These are phyloP conservation scores for Persicaria tinctoria DNA, from an alignment of 148 eudicot genomes.

Conservation along the genomic window DNA sequence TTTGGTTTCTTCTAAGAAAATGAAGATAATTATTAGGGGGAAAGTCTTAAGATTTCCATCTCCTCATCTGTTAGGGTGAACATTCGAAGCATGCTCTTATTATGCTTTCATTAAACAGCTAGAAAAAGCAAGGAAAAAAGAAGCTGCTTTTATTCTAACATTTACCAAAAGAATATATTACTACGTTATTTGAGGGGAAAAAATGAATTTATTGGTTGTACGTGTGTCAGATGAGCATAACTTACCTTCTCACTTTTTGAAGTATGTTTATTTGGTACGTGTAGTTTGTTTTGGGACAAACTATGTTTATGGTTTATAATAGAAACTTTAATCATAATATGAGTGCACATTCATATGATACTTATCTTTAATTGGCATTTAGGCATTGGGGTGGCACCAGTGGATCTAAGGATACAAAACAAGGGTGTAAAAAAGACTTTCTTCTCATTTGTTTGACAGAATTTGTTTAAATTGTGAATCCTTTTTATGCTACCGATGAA, in stretches of 20 bases:
- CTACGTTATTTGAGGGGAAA: too few relatives aligned
- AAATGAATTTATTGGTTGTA: too few relatives aligned
- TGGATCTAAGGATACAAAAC: background rate
- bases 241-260: too few relatives aligned
- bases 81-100: too few relatives aligned
- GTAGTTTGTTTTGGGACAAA: too few relatives aligned
- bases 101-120: too few relatives aligned
- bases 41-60: too few relatives aligned
- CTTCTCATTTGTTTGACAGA: background rate
- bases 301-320: background rate
- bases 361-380: background rate
- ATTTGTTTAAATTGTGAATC: background rate
- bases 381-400: background rate
- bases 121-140: conserved; percentile 93
- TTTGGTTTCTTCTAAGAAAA: too few relatives aligned
- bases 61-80: too few relatives aligned
- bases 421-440: background rate
- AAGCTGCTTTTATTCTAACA: conserved; percentile 94
- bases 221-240: too few relatives aligned
- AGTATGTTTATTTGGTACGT: too few relatives aligned
- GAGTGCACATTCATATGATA: background rate
- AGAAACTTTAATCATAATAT: background rate
- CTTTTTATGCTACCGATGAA: background rate
- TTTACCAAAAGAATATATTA: conserved; percentile 94
- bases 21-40: too few relatives aligned